Evolutionary conservation across 805 yeast genomes (phyloP), one percentile per base, ranked within the genome.

Genomic region (Wickerhamomyces subpelliculosus): DNA sequence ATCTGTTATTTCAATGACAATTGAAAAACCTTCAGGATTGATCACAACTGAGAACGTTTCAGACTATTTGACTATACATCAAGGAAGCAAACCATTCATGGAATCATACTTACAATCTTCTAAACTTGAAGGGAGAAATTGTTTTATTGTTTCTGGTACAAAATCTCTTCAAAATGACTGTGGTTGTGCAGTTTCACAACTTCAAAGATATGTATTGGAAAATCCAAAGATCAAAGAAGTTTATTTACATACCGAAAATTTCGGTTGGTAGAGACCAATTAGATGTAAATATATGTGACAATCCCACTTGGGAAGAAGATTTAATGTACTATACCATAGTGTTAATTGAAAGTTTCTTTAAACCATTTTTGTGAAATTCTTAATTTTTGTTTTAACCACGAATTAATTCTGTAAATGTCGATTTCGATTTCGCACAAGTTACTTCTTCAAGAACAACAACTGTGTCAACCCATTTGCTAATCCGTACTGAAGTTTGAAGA

Each of bases 171-270:
- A 65, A 47, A 34, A 45, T 16, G 55, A 58, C 10, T 65, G 65
- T 23, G 67, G 72, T 12, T 58, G 58, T 30, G 57, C 59, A 0
- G 68, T 64, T 8, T 67, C 78, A 1, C 18, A 52, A 1, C 39
- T 70, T 11, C 80, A 74, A 46, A 58, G 49, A 17, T 57, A 55
- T 29, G 54, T 63, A 3, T 40, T 48, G 25, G 27, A 39, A 42
- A 27, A 48, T 2, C 39, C 45, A 5, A 34, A 38, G 2, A 53
- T 69, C 12, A 67, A 65, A 32, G 79, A 74, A 47, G 56, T 73
- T 12, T 72, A 62, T 38, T 49, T 74, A 23, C 78, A 73, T 43
- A 68, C 78, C 0, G 80, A 74, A 47, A 55, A 68, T 26, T 74
- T 70, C 49, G 73, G 75, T 1, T 73, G 65, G 61, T 64, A 23